Evolutionary conservation across 192 early-diverging fungal genomes (phyloP).

Genomic region (Entomortierella beljakovae): DNA sequence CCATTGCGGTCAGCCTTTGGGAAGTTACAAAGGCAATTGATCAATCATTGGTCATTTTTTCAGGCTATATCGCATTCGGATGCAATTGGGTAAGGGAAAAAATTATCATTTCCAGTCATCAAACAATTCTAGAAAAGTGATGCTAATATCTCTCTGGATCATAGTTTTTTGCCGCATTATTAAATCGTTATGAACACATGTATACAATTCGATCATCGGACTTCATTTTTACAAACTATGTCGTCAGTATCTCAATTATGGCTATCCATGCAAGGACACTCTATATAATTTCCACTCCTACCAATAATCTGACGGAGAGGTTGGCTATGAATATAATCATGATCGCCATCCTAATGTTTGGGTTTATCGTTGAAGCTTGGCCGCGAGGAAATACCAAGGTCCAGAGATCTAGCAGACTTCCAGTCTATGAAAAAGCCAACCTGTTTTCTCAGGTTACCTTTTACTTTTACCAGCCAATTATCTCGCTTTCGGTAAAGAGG

Average conservation of each 20-base stretch:
- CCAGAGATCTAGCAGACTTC: slow-evolving; percentile 8
- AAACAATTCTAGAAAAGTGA: too few species aligned
- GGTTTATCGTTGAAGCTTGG: slow-evolving; percentile 34
- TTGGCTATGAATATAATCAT: neutral
- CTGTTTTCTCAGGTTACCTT: slow-evolving; percentile 20
- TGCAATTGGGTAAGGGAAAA: slow-evolving; percentile 4
- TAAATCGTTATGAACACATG: slow-evolving; percentile 18
- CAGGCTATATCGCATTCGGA: slow-evolving; percentile 12
- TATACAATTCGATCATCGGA: slow-evolving; percentile 33
- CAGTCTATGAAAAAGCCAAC: slow-evolving; percentile 23
- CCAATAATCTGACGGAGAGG: neutral
- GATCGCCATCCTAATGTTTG: neutral
- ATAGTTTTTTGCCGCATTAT: slow-evolving; percentile 8
- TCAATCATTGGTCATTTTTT: neutral
- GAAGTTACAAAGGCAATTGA: neutral
- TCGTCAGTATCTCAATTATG: slow-evolving; percentile 2
- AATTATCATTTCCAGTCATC: too few species aligned
- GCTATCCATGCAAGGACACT: slow-evolving; percentile 16
- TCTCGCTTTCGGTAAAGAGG: slow-evolving; percentile 5
- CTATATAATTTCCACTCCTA: neutral
- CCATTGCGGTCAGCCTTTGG: neutral
- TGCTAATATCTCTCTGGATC: too few species aligned
- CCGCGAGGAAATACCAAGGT: slow-evolving; percentile 17
- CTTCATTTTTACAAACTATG: slow-evolving; percentile 16
- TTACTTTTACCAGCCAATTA: slow-evolving; percentile 16